Conservation (phyloP, 2,329 filamentous ascomycete genomes). For the Fusarium piperis region DNA sequence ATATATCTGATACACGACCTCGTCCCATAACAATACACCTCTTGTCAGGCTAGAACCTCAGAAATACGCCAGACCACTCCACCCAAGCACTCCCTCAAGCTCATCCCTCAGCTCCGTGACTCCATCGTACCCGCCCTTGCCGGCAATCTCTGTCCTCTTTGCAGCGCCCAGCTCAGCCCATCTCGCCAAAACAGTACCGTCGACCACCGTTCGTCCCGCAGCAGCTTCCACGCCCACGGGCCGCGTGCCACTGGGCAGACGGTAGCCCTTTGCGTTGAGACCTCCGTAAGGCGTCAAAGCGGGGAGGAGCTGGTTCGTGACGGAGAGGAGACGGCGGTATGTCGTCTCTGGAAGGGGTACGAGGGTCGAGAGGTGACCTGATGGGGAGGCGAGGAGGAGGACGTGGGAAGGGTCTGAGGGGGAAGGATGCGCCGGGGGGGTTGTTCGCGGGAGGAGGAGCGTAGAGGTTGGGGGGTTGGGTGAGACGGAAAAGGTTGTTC, state of each 20-base stretch:
- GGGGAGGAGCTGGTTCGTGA: conserved; percentile 82
- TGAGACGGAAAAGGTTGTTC: conserved; percentile 87
- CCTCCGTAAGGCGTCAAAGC: conserved; percentile 80
- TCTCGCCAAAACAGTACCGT: conserved; percentile 78
- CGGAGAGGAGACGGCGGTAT: conserved; percentile 84
- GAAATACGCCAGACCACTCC: conserved; percentile 70
- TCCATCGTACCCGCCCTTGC: conserved; percentile 73
- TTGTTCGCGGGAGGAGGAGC: conserved; percentile 76
- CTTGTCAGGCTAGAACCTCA: conserved; percentile 32
- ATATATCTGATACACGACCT: background rate
- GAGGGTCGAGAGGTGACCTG: conserved; percentile 80
- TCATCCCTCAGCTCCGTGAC: conserved; percentile 76
- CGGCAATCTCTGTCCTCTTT: conserved; percentile 76
- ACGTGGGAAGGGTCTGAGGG: conserved; percentile 48
- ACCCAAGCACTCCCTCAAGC: conserved; percentile 70
- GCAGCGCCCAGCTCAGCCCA: conserved; percentile 81
- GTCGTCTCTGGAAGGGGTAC: conserved; percentile 80
- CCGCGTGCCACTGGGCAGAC: conserved; percentile 60
- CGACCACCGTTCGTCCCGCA: conserved; percentile 75
- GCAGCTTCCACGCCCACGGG: conserved; percentile 65
- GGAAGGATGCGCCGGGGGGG: conserved; percentile 53
- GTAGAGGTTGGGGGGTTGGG: conserved; percentile 79
- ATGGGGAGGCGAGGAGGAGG: conserved; percentile 77
- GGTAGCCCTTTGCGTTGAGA: conserved; percentile 84
- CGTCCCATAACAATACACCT: background rate